Conservation (phyloP, 2,329 filamentous ascomycete species). For the Taxawa tesnikishii region DNA sequence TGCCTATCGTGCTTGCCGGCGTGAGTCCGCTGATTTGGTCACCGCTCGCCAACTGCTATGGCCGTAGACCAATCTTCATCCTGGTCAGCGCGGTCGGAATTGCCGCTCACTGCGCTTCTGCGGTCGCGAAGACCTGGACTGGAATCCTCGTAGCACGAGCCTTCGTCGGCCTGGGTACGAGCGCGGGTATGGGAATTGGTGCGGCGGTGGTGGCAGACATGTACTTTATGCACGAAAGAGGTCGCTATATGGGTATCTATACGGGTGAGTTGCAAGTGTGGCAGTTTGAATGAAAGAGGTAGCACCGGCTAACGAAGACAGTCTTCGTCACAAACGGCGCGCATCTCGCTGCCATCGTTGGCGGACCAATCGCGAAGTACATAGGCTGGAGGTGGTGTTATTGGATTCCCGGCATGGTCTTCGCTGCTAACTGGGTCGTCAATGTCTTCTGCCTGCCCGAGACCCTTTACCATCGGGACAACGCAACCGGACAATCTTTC, state of each 20-base stretch:
- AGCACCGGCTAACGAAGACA: no score
- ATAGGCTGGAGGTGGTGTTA: slow-evolving; percentile 13
- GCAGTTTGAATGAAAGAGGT: not conserved
- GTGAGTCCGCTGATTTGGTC: slow-evolving; percentile 20
- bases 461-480: slow-evolving; percentile 12
- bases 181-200: slow-evolving; percentile 8
- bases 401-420: slow-evolving; percentile 15
- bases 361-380: slow-evolving; percentile 12
- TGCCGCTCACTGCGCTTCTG: slow-evolving; percentile 11
- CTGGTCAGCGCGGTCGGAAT: slow-evolving; percentile 18
- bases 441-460: slow-evolving; percentile 16
- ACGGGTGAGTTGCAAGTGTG: not conserved
- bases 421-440: slow-evolving; percentile 12
- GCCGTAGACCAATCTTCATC: slow-evolving; percentile 21
- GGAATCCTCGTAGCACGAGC: slow-evolving; percentile 8
- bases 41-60: slow-evolving; percentile 22
- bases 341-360: slow-evolving; percentile 12
- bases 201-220: slow-evolving; percentile 9
- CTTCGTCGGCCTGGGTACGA: slow-evolving; percentile 9
- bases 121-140: slow-evolving; percentile 4
- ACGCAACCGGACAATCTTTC: not conserved
- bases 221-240: slow-evolving; percentile 11
- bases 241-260: slow-evolving; percentile 9
- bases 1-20: slow-evolving; percentile 22
- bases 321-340: slow-evolving; percentile 21